Conservation (phyloP, 495 filamentous ascomycete species). For the Tuber brumale region DNA sequence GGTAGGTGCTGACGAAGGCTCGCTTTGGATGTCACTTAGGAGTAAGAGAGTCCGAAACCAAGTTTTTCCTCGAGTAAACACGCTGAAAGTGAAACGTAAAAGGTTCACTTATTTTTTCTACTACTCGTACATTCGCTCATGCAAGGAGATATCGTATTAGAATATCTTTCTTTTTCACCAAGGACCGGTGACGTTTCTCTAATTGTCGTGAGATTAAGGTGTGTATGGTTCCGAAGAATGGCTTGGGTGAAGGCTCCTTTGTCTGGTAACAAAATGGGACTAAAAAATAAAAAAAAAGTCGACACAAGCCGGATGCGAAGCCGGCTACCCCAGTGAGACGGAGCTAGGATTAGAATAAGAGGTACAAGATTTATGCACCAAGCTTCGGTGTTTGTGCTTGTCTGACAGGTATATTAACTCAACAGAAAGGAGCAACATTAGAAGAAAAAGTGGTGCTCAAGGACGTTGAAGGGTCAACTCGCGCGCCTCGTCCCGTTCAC, state of each 20-base stretch:
- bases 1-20: constrained; percentile 34
- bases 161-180: constrained; percentile 7
- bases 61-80: not conserved
- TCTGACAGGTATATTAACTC: not conserved
- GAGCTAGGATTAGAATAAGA: not conserved
- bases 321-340: not conserved
- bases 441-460: not conserved
- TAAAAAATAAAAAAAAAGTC: not conserved
- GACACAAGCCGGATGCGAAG: not conserved
- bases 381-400: not conserved
- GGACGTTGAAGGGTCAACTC: not conserved
- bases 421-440: not conserved
- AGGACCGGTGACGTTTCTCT: constrained; percentile 5
- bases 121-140: not conserved
- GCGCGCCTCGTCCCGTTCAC: not conserved
- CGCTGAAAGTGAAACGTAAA: not conserved
- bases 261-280: not conserved
- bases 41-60: constrained; percentile 23
- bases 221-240: not conserved
- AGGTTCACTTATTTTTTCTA: constrained; percentile 9
- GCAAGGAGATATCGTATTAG: constrained; percentile 12
- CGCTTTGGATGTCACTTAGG: constrained; percentile 26
- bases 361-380: not conserved
- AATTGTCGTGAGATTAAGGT: not conserved
- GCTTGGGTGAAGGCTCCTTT: not conserved